Base-by-base conservation (phyloP, 1,139 yeast species). In the Debaryomycetaceae sp. region DNA sequence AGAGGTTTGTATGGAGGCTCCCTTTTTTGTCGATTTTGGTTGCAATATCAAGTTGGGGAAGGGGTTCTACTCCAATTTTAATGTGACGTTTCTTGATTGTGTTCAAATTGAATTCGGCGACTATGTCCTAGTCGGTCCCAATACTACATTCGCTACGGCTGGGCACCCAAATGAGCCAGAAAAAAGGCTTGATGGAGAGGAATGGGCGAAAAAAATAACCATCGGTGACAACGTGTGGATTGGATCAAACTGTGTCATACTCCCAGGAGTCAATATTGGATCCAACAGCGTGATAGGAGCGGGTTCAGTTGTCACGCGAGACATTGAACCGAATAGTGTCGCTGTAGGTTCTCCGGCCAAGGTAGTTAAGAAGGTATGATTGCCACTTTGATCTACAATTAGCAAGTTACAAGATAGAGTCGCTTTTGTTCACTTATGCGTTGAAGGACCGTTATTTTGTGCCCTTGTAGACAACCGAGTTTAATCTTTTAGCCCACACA, bases 151-250 rank as follows among this genome's bases (percentile, higher is more conserved):
- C 41, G 65, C 76, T 36, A 78, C 88, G 1, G 87, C 88, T 2
- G 74, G 83, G 0, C 91, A 85, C 55, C 85, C 86, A 2, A 56
- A 74, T 4, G 84, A 81, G 46, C 77, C 83, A 0, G 54, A 64
- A 14, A 62, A 65, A 43, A 65, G 90, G 43, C 51, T 57, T 23
- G 62, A 61, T 0, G 75, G 70, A 1, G 70, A 71, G 20, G 87
- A 83, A 55, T 76, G 66, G 52, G 84, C 85, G 0, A 57, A 59
- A 36, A 83, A 86, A 4, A 75, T 85, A 30, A 67, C 62, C 2
- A 80, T 85, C 24, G 88, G 85, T 0, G 71, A 81, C 55, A 75
- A 78, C 47, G 85, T 81, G 14, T 85, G 91, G 91, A 66, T 85
- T 39, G 87, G 87, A 7, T 72, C 82, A 2, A 70, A 73, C 40